These are phyloP conservation scores for Metschnikowia kunwiensis DNA, from an alignment of 805 yeast genomes.

Conservation along the genomic window DNA sequence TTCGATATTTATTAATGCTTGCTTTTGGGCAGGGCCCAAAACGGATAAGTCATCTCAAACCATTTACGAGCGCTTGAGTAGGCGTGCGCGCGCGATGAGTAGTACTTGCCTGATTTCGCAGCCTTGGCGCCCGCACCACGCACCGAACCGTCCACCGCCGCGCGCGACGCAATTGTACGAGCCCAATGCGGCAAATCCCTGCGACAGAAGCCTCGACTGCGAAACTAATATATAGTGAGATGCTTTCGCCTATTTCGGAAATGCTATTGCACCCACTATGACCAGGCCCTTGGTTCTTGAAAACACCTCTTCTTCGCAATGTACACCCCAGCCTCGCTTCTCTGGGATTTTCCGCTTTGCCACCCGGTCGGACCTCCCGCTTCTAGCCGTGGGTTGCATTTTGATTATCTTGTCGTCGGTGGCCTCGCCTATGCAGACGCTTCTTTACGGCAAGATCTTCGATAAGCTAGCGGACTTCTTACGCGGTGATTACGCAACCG, in stretches of 20 bases:
- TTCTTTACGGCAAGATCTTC: slow-evolving; percentile 66
- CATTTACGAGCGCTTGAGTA: too few relatives aligned
- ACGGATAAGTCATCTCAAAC: background rate
- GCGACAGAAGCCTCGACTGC: slow-evolving; percentile 9
- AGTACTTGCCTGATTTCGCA: slow-evolving; percentile 6
- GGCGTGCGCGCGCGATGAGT: slow-evolving; percentile 3
- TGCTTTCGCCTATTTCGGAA: slow-evolving; percentile 5
- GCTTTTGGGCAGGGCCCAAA: background rate
- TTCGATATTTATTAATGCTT: slow-evolving; percentile 9
- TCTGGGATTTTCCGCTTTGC: slow-evolving; percentile 15
- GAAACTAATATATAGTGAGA: slow-evolving; percentile 9
- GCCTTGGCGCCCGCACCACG: slow-evolving; percentile 5
- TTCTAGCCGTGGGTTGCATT: slow-evolving; percentile 14
- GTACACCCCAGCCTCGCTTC: background rate
- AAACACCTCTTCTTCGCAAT: background rate
- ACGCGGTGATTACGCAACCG: slow-evolving; percentile 27
- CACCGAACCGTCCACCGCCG: slow-evolving; percentile 1
- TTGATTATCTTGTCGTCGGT: slow-evolving; percentile 52
- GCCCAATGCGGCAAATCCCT: slow-evolving; percentile 14
- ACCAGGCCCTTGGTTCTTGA: background rate
- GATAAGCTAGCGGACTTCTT: slow-evolving; percentile 28
- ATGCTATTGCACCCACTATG: slow-evolving; percentile 2
- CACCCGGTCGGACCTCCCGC: slow-evolving; percentile 11
- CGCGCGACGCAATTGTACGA: slow-evolving; percentile 10
- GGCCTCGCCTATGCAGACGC: slow-evolving; percentile 58